phyloP scores from a whole-genome alignment of 768 basidiomycete genomes.

The Tricholoma sp. region DNA sequence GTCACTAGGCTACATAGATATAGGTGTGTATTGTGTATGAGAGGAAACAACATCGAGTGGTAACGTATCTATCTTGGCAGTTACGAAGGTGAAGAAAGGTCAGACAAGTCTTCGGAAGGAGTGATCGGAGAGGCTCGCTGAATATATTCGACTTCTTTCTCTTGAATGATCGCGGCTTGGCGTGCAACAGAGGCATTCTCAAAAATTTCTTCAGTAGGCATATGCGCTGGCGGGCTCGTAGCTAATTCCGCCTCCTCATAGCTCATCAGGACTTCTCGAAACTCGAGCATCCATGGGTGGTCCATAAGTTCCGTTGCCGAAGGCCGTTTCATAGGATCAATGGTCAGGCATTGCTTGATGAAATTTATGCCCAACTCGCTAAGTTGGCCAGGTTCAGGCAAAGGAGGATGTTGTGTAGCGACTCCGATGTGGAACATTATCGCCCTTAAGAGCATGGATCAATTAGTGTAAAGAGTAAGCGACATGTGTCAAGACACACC shows the following conservation, averaged over 20 bases:
- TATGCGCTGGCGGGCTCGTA: slow-evolving; percentile 39
- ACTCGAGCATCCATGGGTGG: slow-evolving; percentile 87
- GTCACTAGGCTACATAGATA: slow-evolving; percentile 6
- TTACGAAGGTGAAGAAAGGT: neutral
- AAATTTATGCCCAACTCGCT: slow-evolving; percentile 89
- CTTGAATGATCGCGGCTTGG: slow-evolving; percentile 51
- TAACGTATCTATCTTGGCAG: neutral
- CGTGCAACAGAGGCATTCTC: slow-evolving; percentile 49
- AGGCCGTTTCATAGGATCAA: slow-evolving; percentile 81
- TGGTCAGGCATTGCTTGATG: slow-evolving; percentile 85
- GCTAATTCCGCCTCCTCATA: slow-evolving; percentile 64
- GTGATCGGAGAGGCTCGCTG: slow-evolving; percentile 45
- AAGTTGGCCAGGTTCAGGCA: slow-evolving; percentile 88
- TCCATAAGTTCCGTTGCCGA: slow-evolving; percentile 79
- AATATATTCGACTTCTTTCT: slow-evolving; percentile 57
- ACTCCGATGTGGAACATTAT: slow-evolving; percentile 99
- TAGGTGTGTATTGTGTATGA: neutral
- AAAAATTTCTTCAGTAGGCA: slow-evolving; percentile 44
- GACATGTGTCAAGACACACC: slow-evolving; percentile 44
- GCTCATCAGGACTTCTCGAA: slow-evolving; percentile 62
- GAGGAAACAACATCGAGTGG: neutral
- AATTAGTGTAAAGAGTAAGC: neutral
- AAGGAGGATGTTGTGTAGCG: slow-evolving; percentile 91
- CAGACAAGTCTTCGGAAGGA: slow-evolving; percentile 26
- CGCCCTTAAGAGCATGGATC: slow-evolving; percentile 54